Evolutionary conservation across 352 stramenopile species (phyloP), one percentile per base, ranked within the genome.

Genomic region (Pythium monospermum): DNA sequence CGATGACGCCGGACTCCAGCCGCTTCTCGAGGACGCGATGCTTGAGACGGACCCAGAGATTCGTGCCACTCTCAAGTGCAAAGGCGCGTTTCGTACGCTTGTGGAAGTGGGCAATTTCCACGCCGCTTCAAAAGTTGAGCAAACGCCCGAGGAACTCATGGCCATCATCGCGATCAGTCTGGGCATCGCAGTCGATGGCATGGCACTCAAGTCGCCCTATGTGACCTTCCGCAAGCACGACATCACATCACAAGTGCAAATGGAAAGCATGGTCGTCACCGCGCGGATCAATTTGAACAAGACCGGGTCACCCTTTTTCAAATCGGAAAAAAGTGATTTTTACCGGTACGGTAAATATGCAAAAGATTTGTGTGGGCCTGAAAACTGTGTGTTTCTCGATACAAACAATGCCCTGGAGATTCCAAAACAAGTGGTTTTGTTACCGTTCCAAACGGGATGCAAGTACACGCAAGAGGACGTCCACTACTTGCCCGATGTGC

Each of bases 331-430:
- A 13, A 13, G 13, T 35, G 30, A 35, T 13, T 13, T 35, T 35
- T 35, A 19, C 23, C 33, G 45, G 6, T 53, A 58, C 16, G 53
- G 65, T 26, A 71, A 71, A 33, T 59, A 53, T 21, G 64, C 64
- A 13, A 59, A 39, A 6, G 44, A 58, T 8, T 55, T 61, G 18
- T 73, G 65, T 49, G 35, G 38, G 16, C 52, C 65, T 38, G 49
- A 42, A 0, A 70, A 52, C 45, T 75, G 63, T 52, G 51, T 75
- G 8, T 75, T 75, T 30, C 32, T 54, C 21, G 63, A 75, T 48
- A 61, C 61, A 18, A 39, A 61, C 18, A 72, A 69, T 18, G 69
- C 62, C 30, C 38, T 72, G 8, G 62, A 63, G 0, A 58, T 49
- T 5, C 30, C 30, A 13, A 8, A 13, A 8, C 30, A 35, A 13